Evolutionary conservation across 2,329 filamentous ascomycete genomes (phyloP).

Genomic region (Talaromyces albobiverticillius): DNA sequence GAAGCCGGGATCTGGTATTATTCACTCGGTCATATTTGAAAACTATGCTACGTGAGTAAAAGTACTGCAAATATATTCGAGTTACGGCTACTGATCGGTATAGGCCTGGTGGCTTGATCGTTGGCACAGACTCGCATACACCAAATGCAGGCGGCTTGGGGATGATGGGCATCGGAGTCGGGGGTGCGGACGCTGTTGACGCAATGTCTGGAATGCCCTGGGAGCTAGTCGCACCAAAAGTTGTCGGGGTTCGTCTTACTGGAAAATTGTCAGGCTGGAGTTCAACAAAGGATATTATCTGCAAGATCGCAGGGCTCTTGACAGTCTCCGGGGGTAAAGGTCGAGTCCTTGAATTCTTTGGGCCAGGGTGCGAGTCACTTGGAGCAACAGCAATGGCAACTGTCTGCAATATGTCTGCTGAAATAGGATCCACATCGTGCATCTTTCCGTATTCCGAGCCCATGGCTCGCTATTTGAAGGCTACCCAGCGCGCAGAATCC

Average conservation of each 20-base stretch:
- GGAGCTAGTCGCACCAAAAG: slow-evolving; percentile 96
- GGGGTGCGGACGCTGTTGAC: slow-evolving; percentile 96
- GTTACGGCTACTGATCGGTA: neutral
- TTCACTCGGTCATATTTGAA: slow-evolving; percentile 96
- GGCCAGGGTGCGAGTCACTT: slow-evolving; percentile 69
- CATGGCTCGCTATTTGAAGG: slow-evolving; percentile 91
- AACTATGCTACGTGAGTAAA: slow-evolving; percentile 80
- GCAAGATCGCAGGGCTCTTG: slow-evolving; percentile 93
- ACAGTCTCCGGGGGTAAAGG: slow-evolving; percentile 98
- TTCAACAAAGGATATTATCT: slow-evolving; percentile 91
- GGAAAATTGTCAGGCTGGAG: slow-evolving; percentile 88
- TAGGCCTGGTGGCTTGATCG: slow-evolving; percentile 85
- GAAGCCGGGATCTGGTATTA: slow-evolving; percentile 97
- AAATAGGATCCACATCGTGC: slow-evolving; percentile 74
- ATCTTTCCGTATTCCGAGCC: slow-evolving; percentile 96
- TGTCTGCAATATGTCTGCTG: slow-evolving; percentile 66
- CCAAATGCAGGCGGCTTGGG: slow-evolving; percentile 94
- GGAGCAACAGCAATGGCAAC: slow-evolving; percentile 85
- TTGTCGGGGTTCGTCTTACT: slow-evolving; percentile 93
- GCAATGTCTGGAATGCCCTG: slow-evolving; percentile 96
- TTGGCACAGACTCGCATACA: slow-evolving; percentile 96
- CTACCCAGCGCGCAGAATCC: slow-evolving; percentile 86
- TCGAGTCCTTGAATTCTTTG: slow-evolving; percentile 60
- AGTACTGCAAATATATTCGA: no score
- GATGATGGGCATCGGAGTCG: slow-evolving; percentile 92